Evolutionary conservation across 345 rosid genomes (phyloP).

Genomic region (Mangifera indica): DNA sequence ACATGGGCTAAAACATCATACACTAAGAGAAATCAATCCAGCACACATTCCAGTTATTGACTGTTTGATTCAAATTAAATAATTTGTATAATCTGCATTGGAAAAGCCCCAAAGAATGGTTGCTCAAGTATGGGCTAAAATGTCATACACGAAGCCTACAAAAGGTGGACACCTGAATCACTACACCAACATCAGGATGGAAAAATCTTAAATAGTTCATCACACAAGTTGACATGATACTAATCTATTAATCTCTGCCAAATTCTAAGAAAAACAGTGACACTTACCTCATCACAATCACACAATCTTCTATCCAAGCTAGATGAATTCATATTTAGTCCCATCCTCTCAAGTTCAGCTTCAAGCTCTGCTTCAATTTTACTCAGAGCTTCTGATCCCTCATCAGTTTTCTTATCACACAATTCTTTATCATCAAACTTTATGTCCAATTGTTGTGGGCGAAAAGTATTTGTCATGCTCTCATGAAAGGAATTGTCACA

Average conservation of each 20-base stretch:
- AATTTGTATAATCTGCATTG: not conserved
- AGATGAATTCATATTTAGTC: constrained; percentile 53
- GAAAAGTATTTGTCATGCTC: constrained; percentile 20
- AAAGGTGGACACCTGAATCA: not conserved
- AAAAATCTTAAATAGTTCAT: not conserved
- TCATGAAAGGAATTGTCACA: constrained; percentile 28
- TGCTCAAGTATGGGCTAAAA: not conserved
- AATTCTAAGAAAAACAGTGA: constrained; percentile 1
- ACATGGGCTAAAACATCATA: not conserved
- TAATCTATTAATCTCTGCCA: constrained; percentile 4
- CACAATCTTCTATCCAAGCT: constrained; percentile 42
- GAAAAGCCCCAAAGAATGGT: not conserved
- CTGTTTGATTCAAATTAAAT: not conserved
- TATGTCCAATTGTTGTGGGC: constrained; percentile 18
- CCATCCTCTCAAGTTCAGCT: constrained; percentile 94
- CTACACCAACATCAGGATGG: not conserved
- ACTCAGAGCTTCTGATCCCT: constrained; percentile 51
- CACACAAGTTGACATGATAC: not conserved
- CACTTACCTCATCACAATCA: constrained; percentile 54
- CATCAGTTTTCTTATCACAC: constrained; percentile 36
- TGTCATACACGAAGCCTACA: not conserved
- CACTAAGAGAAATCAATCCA: not conserved
- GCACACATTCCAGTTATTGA: not conserved
- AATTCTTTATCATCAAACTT: constrained; percentile 27
- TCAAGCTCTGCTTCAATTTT: constrained; percentile 94